Evolutionary conservation across 106 monocot genomes (phyloP), one percentile per base, ranked within the genome.

Genomic region (Gastrodia elata): DNA sequence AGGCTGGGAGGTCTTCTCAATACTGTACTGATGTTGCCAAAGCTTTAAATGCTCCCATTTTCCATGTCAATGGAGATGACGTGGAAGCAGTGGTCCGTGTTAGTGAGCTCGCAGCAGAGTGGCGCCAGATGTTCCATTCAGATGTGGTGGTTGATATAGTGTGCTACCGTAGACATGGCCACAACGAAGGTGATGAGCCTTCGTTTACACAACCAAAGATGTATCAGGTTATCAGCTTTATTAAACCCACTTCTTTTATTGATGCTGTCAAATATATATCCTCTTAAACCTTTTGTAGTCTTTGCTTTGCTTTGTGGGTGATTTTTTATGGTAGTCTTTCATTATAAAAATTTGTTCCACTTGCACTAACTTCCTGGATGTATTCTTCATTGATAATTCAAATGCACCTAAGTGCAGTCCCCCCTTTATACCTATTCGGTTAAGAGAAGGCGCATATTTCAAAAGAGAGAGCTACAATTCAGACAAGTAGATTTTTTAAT

Each of bases 1-100:
- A 59, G 24, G 58, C 85, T 38, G 97, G 93, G 39, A 76, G 97
- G 75, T 97, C 97, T 38, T 90, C 90, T 0, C 90, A 88, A 71
- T 97, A 97, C 25, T 97, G 97, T 57, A 93, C 97, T 10, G 97
- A 97, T 83, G 97, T 97, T 73, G 97, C 93, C 3, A 97, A 97
- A 73, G 90, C 97, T 13, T 74, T 97, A 39, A 57, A 77, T 83
- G 90, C 83, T 41, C 97, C 97, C 25, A 93, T 97, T 72, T 93
- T 97, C 44, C 97, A 97, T 84, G 97, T 93, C 13, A 93, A 97
- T 85, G 97, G 97, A 3, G 97, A 97, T 80, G 97, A 97, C 70
- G 75, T 93, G 73, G 97, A 97, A 79, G 97, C 97, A 13, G 90
- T 97, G 48, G 93, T 88, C 38, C 90, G 85, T 84, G 97, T 77